Evolutionary conservation across 2,329 filamentous ascomycete genomes (phyloP).

Genomic region (Penicillium brasilianum): DNA sequence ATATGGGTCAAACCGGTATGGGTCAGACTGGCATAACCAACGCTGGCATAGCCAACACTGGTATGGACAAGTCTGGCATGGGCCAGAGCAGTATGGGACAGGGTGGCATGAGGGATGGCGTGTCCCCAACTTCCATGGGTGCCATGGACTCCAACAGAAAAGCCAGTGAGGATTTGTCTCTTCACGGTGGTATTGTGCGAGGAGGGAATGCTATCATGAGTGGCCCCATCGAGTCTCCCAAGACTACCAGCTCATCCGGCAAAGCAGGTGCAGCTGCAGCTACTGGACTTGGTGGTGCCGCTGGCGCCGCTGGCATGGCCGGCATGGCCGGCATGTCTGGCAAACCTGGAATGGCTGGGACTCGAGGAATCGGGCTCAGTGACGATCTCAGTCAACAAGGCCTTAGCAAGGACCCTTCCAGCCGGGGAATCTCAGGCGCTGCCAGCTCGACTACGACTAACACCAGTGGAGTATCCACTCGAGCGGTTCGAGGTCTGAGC

Average conservation of each 20-base stretch:
- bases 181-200: slow-evolving; percentile 3
- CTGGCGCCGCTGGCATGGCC: neutral
- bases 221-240: slow-evolving; percentile 4
- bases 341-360: neutral
- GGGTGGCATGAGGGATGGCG: neutral
- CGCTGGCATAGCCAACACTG: slow-evolving; percentile 1
- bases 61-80: neutral
- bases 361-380: slow-evolving; percentile 6
- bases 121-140: neutral
- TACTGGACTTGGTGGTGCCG: neutral
- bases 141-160: neutral
- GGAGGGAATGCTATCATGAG: slow-evolving; percentile 10
- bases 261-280: neutral
- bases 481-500: slow-evolving; percentile 20
- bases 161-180: slow-evolving; percentile 1
- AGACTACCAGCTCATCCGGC: neutral
- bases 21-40: slow-evolving; percentile 1
- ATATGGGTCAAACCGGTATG: neutral
- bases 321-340: neutral
- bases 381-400: slow-evolving; percentile 8
- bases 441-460: slow-evolving; percentile 5
- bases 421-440: neutral
- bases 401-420: slow-evolving; percentile 3
- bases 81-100: slow-evolving; percentile 6
- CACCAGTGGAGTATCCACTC: slow-evolving; percentile 1